A percentile compares a stretch with the other conserved stretches of the same genome.
Conservation (phyloP, 2,329 filamentous ascomycete species). For the Ophiostoma piceae region DNA sequence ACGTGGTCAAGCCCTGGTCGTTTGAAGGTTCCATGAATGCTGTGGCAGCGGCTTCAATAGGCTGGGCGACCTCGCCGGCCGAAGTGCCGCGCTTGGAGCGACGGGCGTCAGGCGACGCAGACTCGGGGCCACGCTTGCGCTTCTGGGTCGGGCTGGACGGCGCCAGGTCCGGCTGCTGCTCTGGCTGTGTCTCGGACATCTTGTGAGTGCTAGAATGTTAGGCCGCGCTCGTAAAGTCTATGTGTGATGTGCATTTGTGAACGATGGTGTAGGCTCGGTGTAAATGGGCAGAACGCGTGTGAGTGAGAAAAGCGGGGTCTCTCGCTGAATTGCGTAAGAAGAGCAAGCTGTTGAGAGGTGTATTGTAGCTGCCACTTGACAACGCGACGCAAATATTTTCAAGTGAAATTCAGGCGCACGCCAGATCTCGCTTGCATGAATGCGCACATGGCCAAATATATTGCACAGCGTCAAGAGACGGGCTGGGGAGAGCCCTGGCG, state of each 20-base stretch:
- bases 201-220: background rate
- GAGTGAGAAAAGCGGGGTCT: slow-evolving; percentile 13
- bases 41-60: slow-evolving; percentile 40
- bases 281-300: background rate
- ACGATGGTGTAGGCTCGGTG: background rate
- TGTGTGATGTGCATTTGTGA: background rate
- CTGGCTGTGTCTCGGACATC: slow-evolving; percentile 46
- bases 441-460: background rate
- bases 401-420: too few species aligned
- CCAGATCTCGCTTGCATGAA: background rate
- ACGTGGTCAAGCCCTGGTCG: slow-evolving; percentile 33
- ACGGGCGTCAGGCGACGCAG: slow-evolving; percentile 44
- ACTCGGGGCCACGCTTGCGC: slow-evolving; percentile 50
- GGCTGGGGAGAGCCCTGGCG: background rate
- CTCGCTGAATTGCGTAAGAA: background rate
- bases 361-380: background rate
- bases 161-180: slow-evolving; percentile 47
- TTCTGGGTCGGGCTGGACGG: slow-evolving; percentile 45
- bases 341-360: background rate
- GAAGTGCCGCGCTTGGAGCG: slow-evolving; percentile 48
- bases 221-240: background rate
- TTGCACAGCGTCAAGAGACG: background rate
- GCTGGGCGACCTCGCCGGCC: slow-evolving; percentile 41
- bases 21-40: slow-evolving; percentile 53
- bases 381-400: background rate